phyloP scores from a whole-genome alignment of 2,329 filamentous ascomycete genomes.

The Microascus cirrosus region DNA sequence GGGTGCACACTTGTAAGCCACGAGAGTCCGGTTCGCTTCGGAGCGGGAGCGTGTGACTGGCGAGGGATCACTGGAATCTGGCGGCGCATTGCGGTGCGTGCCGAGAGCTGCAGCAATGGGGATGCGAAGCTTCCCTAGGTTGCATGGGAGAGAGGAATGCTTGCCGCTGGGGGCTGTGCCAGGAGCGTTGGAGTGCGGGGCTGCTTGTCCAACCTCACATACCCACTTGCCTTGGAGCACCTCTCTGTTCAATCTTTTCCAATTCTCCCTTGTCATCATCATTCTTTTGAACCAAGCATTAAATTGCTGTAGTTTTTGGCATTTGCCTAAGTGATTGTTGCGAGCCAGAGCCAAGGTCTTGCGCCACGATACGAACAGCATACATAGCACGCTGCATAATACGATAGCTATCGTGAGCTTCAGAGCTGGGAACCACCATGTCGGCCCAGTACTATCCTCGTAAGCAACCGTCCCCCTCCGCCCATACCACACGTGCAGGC shows the following conservation, averaged over 20 bases:
- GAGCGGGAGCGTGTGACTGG: too few relatives aligned
- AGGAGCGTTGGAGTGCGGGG: background rate
- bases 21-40: too few relatives aligned
- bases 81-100: too few relatives aligned
- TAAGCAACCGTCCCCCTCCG: slow-evolving; percentile 16
- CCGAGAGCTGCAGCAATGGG: background rate
- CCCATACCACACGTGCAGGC: slow-evolving; percentile 7
- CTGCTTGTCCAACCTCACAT: background rate
- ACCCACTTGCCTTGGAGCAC: background rate
- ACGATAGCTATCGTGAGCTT: background rate
- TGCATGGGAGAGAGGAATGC: background rate
- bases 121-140: background rate
- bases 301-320: background rate
- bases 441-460: slow-evolving; percentile 36
- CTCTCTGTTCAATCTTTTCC: background rate
- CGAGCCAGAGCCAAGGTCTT: background rate
- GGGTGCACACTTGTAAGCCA: background rate
- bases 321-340: background rate
- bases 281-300: background rate
- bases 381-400: background rate
- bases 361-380: background rate
- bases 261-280: background rate
- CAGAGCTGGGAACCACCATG: slow-evolving; percentile 16
- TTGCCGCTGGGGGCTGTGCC: background rate
- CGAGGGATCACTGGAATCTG: too few relatives aligned